Conservation (phyloP, 2,329 filamentous ascomycete species). For the Aspergillus sergii region DNA sequence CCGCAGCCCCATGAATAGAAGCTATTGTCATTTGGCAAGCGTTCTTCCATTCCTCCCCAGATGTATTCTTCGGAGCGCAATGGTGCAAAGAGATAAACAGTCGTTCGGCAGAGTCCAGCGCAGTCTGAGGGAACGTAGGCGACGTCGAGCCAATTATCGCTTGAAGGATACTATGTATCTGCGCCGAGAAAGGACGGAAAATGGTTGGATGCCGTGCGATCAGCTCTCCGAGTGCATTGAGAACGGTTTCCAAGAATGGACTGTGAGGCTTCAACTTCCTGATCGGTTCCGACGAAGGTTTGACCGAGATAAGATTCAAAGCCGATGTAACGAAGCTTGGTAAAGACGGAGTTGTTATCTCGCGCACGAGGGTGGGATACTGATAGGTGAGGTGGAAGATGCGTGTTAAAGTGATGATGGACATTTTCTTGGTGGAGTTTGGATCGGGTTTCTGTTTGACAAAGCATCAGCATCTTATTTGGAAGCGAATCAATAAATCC, state of each 20-base stretch:
- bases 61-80: slow-evolving; percentile 78
- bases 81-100: slow-evolving; percentile 73
- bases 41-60: slow-evolving; percentile 76
- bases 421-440: slow-evolving; percentile 72
- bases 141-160: slow-evolving; percentile 64
- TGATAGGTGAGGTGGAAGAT: slow-evolving; percentile 83
- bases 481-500: neutral
- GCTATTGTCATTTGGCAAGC: slow-evolving; percentile 64
- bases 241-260: slow-evolving; percentile 65
- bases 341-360: slow-evolving; percentile 83
- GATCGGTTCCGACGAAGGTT: slow-evolving; percentile 36
- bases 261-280: slow-evolving; percentile 43
- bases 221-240: slow-evolving; percentile 71
- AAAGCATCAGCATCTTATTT: neutral
- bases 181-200: slow-evolving; percentile 73
- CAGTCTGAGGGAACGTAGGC: slow-evolving; percentile 55
- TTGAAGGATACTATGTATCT: slow-evolving; percentile 65
- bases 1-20: slow-evolving; percentile 69
- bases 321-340: slow-evolving; percentile 73
- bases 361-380: slow-evolving; percentile 79
- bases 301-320: slow-evolving; percentile 64
- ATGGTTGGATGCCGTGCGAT: slow-evolving; percentile 81
- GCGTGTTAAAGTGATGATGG: slow-evolving; percentile 74
- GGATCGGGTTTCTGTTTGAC: slow-evolving; percentile 72
- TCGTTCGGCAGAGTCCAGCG: slow-evolving; percentile 62